Base-by-base conservation (phyloP, 768 basidiomycete genomes). In the Lyophyllum atratum region DNA sequence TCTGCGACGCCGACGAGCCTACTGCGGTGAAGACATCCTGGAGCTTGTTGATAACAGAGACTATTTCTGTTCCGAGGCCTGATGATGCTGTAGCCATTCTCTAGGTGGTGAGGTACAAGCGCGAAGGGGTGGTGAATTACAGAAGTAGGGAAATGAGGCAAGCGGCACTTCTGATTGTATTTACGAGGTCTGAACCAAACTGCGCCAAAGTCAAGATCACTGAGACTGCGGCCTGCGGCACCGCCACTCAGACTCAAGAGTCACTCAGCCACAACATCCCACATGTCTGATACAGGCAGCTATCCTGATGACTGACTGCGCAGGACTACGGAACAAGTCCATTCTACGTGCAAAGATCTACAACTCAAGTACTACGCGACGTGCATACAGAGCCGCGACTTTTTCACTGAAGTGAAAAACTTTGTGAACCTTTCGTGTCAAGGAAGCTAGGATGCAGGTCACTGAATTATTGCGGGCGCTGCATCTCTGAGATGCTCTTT, bases 11-110 rank as follows among this genome's bases (percentile, higher is more conserved):
- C 48, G 83, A 86, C 22, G 88, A 84, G 65, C 92, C 92, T 59
- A 94, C 88, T 17, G 92, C 86, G 34, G 85, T 82, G 73, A 94
- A 94, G 62, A 93, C 92, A 78, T 94, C 92, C 72, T 94, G 92
- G 44, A 94, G 87, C 68, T 91, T 94, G 82, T 94, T 94, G 68
- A 94, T 78, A 50, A 90, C 83, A 31, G 77, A 70, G 52, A 94
- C 92, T 60, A 94, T 90, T 69, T 94, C 92, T 62, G 83, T 78
- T 52, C 92, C 92, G 63, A 94, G 85, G 53, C 89, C 86, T 52
- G 84, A 70, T 49, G 85, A 78, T 47, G 82, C 73, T 42, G 86
- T 79, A 37, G 86, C 77, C 77, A 81, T 82, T 65, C 67, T 73
- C 63, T 74, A 68, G 34, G 49, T 58, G 60, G 48, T 60, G 47